A percentile compares a stretch with the other conserved stretches of the same genome.
Evolutionary conservation across 805 yeast species (phyloP).

Genomic region (Teunomyces stri): DNA sequence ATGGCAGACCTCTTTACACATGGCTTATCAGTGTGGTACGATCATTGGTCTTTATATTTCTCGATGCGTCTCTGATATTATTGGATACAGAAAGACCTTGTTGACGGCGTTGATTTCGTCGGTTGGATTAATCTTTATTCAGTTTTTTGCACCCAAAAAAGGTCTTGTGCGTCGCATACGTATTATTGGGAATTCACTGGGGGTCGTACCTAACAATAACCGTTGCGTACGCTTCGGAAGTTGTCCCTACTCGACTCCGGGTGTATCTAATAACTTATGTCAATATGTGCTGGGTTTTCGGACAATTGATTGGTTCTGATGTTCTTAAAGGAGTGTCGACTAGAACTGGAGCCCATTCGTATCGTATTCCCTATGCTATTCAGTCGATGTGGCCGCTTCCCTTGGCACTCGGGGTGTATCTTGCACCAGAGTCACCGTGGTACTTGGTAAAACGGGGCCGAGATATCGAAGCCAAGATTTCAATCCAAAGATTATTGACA

Average conservation of each 20-base stretch:
- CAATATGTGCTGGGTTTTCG: slow-evolving; percentile 54
- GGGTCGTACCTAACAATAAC: slow-evolving; percentile 53
- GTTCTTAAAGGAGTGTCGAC: slow-evolving; percentile 39
- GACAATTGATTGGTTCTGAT: slow-evolving; percentile 56
- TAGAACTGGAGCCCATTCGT: slow-evolving; percentile 33
- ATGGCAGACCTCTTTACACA: slow-evolving; percentile 41
- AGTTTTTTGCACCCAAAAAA: slow-evolving; percentile 44
- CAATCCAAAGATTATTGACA: slow-evolving; percentile 35
- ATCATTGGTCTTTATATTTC: slow-evolving; percentile 46
- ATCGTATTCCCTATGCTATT: slow-evolving; percentile 43
- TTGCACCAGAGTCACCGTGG: slow-evolving; percentile 52
- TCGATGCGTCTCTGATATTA: slow-evolving; percentile 43
- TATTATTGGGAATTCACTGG: slow-evolving; percentile 49
- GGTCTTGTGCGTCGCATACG: slow-evolving; percentile 41
- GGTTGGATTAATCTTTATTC: slow-evolving; percentile 43
- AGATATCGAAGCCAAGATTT: slow-evolving; percentile 39
- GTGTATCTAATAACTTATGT: slow-evolving; percentile 48
- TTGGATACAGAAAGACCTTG: slow-evolving; percentile 45
- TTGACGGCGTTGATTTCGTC: slow-evolving; percentile 26
- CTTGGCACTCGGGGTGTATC: slow-evolving; percentile 29
- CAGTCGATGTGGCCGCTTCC: slow-evolving; percentile 42
- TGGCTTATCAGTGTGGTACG: slow-evolving; percentile 30
- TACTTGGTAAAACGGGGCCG: slow-evolving; percentile 39
- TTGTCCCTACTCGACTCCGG: slow-evolving; percentile 51
- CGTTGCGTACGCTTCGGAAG: slow-evolving; percentile 56